A percentile compares a stretch with the other conserved stretches of the same genome.
phyloP scores from a whole-genome alignment of 768 basidiomycete genomes.

The Lyophyllum decastes region DNA sequence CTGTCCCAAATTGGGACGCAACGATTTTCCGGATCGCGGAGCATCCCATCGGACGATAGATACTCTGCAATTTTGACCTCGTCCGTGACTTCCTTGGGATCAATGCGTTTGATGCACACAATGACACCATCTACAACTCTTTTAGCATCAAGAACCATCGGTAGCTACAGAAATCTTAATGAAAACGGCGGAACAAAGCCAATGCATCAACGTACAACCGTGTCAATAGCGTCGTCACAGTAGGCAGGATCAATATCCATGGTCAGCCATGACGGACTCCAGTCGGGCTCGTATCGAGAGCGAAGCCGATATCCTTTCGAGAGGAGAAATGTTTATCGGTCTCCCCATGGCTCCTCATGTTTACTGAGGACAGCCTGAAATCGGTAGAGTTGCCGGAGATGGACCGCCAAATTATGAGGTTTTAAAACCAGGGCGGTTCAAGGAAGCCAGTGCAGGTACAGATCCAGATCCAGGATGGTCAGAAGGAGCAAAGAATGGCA shows the following conservation, averaged over 20 bases:
- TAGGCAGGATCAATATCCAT: conserved; percentile 5
- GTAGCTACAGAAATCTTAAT: not conserved
- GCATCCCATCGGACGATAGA: conserved; percentile 7
- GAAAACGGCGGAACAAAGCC: not conserved
- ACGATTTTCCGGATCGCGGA: conserved; percentile 10
- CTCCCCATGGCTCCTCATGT: conserved; percentile 23
- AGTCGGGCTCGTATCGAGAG: conserved; percentile 28
- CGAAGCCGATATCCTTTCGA: conserved; percentile 26
- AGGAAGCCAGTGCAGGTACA: not conserved
- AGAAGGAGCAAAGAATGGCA: not conserved
- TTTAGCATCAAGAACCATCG: conserved; percentile 12
- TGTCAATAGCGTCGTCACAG: conserved; percentile 2
- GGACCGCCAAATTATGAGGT: not conserved
- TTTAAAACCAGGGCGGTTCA: not conserved
- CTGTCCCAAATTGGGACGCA: conserved; percentile 21
- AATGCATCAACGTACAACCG: not conserved
- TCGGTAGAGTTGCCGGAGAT: not conserved
- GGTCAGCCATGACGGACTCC: conserved; percentile 29
- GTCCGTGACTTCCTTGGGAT: not conserved
- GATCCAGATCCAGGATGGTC: not conserved
- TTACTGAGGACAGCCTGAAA: not conserved
- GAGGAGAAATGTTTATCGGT: conserved; percentile 24
- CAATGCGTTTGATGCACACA: conserved; percentile 16
- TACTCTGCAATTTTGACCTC: conserved; percentile 10
- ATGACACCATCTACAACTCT: not conserved